Base-by-base conservation (phyloP, 1,284 basidiomycete genomes). In the Ustilago trichophora region DNA sequence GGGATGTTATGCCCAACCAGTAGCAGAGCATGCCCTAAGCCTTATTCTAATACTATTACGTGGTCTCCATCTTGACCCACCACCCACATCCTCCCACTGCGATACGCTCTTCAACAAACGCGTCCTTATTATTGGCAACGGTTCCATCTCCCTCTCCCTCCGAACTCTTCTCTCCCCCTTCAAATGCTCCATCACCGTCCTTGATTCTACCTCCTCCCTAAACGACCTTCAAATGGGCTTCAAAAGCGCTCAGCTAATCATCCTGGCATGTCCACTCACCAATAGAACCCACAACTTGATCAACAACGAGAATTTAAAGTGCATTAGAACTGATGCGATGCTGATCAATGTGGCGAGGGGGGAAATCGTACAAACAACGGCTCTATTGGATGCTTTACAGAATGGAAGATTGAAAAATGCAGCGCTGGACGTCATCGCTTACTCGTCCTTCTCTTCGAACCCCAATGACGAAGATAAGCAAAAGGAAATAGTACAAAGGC, bases 361-460 rank as follows among this genome's bases (percentile, higher is more conserved):
- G 3, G 83, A 91, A 1, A 83, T 96, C 15, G 90, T 98, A 13
- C 90, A 97, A 80, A 77, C 72, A 0, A 87, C 90, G 32, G 92
- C 92, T 10, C 86, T 98, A 9, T 88, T 89, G 3, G 86, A 85
- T 60, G 93, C 93, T 0, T 83, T 97, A 36, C 82, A 84, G 44
- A 86, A 88, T 56, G 86, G 86, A 1, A 88, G 88, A 86, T 89
- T 97, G 29, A 93, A 89, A 85, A 92, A 88, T 19, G 94, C 93
- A 0, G 94, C 91, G 0, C 74, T 97, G 7, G 94, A 98, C 81
- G 93, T 97, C 32, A 87, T 96, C n/a, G 91, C 92, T 62, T 91
- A 91, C 25, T 93, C n/a, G n/a, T n/a, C n/a, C n/a, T n/a, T n/a
- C n/a, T n/a, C n/a, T n/a, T n/a, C n/a, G n/a, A n/a, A n/a, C n/a